Evolutionary conservation across 2,329 filamentous ascomycete genomes (phyloP).

Genomic region (Nemania sp.): DNA sequence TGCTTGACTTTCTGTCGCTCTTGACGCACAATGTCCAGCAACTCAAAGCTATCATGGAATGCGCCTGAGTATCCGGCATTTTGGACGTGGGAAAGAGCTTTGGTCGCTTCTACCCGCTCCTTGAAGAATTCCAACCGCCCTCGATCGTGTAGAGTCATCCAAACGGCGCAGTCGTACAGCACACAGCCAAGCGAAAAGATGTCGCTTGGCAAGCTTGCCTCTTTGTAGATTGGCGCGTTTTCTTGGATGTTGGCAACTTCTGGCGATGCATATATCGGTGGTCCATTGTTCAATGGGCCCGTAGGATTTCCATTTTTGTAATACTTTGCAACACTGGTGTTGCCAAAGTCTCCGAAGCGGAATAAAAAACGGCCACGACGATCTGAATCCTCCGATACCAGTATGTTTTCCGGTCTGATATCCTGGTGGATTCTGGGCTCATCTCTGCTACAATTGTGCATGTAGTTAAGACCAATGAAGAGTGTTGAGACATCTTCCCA

Average conservation of each 20-base stretch:
- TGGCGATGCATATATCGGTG: not conserved
- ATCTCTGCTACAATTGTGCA: not conserved
- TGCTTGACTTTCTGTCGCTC: not conserved
- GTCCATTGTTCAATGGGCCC: not conserved
- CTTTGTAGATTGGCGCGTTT: not conserved
- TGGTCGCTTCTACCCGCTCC: not conserved
- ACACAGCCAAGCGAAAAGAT: conserved; percentile 8
- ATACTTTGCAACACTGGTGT: not conserved
- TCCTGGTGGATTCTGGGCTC: not conserved
- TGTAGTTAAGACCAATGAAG: not conserved
- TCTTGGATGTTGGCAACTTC: not conserved
- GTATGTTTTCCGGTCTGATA: conserved; percentile 13
- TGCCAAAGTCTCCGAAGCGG: conserved; percentile 8
- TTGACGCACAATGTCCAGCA: not conserved
- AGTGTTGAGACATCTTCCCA: not conserved
- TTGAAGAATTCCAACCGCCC: not conserved
- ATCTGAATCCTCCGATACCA: not conserved
- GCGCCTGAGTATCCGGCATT: not conserved
- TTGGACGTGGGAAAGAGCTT: not conserved
- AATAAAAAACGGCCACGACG: not conserved
- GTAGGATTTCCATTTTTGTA: not conserved
- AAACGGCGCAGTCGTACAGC: conserved; percentile 2
- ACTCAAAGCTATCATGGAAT: not conserved
- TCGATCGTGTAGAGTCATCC: conserved; percentile 2
- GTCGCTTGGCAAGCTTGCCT: not conserved